These are phyloP conservation scores for Prunus kanzakura DNA, from an alignment of 306 rosid species.

Conservation along the genomic window DNA sequence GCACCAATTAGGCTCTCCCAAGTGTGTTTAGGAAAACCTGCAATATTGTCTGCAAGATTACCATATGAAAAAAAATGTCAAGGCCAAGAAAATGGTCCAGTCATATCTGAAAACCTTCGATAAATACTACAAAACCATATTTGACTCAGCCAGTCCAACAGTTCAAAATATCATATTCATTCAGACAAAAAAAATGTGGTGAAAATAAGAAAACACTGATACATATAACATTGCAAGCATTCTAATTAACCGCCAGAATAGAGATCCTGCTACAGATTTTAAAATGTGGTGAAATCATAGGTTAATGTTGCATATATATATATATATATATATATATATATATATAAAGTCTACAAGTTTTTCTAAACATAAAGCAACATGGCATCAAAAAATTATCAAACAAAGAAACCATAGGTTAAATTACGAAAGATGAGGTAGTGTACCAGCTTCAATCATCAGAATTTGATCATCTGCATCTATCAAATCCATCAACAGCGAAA, in stretches of 20 bases:
- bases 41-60: constrained; percentile 32
- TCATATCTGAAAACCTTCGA: neutral
- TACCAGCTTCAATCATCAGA: constrained; percentile 51
- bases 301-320: neutral
- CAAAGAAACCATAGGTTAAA: constrained; percentile 3
- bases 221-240: neutral
- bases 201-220: neutral
- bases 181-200: neutral
- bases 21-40: constrained; percentile 37
- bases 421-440: constrained; percentile 16
- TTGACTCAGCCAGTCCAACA: neutral
- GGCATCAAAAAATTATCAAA: constrained; percentile 2
- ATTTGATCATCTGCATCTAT: constrained; percentile 56
- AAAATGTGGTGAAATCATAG: neutral
- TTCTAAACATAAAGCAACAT: neutral
- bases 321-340: neutral
- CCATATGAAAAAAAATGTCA: neutral
- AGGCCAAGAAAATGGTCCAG: neutral
- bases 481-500: constrained; percentile 56
- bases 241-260: neutral
- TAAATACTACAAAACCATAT: neutral
- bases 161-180: neutral
- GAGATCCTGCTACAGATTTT: neutral
- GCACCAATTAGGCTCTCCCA: constrained; percentile 78
- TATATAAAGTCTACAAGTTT: no score